A percentile compares a stretch with the other conserved stretches of the same genome.
These are phyloP conservation scores for Garcia nutans DNA, from an alignment of 345 rosid species.

Conservation along the genomic window DNA sequence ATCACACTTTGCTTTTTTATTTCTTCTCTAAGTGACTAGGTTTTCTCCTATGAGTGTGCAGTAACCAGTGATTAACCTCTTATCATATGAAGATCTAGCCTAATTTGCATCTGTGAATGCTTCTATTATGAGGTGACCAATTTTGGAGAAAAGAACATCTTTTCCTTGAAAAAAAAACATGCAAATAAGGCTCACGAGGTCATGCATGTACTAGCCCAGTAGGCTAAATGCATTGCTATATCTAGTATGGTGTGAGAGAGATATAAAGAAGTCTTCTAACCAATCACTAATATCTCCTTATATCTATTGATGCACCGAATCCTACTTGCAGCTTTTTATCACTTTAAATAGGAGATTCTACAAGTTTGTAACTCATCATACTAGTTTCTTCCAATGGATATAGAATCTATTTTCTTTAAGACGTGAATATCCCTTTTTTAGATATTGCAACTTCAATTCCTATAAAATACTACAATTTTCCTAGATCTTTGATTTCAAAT, in stretches of 20 bases:
- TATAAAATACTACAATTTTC: too few species aligned
- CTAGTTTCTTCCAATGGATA: too few species aligned
- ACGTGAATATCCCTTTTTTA: too few species aligned
- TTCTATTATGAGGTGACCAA: not conserved
- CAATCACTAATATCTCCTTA: not conserved
- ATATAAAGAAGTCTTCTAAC: not conserved
- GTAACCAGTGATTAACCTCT: too few species aligned
- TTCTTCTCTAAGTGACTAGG: too few species aligned
- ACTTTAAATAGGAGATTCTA: not conserved
- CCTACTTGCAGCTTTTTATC: not conserved
- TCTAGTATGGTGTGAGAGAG: not conserved
- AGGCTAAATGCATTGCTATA: not conserved
- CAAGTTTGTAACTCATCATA: not conserved
- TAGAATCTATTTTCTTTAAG: too few species aligned
- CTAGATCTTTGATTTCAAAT: too few species aligned
- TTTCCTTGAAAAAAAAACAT: not conserved
- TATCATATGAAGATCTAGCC: too few species aligned
- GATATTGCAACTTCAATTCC: too few species aligned
- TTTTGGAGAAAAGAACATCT: not conserved
- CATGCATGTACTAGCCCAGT: not conserved
- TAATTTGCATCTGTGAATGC: too few species aligned
- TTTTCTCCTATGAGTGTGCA: too few species aligned
- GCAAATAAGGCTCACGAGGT: not conserved
- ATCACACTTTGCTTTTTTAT: too few species aligned
- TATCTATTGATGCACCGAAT: not conserved